Evolutionary conservation across 1,284 basidiomycete species (phyloP).

Genomic region (Naganishia albida): DNA sequence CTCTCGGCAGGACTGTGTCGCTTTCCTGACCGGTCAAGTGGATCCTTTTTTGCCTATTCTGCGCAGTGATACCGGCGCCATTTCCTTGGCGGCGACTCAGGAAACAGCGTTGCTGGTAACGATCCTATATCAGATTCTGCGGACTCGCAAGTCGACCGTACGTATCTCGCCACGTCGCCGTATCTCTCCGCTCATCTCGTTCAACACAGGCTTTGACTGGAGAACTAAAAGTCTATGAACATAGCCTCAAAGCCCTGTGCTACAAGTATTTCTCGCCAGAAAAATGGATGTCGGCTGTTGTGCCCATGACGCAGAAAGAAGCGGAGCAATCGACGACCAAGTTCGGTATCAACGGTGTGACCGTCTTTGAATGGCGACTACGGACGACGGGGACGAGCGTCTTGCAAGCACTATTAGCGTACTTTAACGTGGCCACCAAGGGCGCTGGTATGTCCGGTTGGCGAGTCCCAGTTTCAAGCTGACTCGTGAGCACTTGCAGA

Average conservation of each 20-base stretch:
- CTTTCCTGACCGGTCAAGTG: conserved; percentile 24
- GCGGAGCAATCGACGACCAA: conserved; percentile 8
- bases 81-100: conserved; percentile 5
- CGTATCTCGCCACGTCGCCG: background rate
- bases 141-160: conserved; percentile 17
- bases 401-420: conserved; percentile 19
- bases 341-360: conserved; percentile 19
- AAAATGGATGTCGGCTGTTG: conserved; percentile 18
- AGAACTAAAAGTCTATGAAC: conserved; percentile 17
- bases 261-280: conserved; percentile 26
- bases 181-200: background rate
- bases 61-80: conserved; percentile 3
- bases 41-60: conserved; percentile 18
- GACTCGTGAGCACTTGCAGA: background rate
- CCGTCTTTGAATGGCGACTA: conserved; percentile 20
- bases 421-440: conserved; percentile 26
- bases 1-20: conserved; percentile 13
- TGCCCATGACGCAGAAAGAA: conserved; percentile 10
- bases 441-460: conserved; percentile 10
- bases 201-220: background rate
- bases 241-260: conserved; percentile 15
- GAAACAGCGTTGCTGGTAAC: conserved; percentile 17
- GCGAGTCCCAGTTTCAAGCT: too few species aligned
- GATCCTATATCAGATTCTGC: conserved; percentile 20
- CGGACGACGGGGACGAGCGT: conserved; percentile 11